Evolutionary conservation across 2,329 filamentous ascomycete genomes (phyloP).

Genomic region (Conoideocrella luteorostrata): DNA sequence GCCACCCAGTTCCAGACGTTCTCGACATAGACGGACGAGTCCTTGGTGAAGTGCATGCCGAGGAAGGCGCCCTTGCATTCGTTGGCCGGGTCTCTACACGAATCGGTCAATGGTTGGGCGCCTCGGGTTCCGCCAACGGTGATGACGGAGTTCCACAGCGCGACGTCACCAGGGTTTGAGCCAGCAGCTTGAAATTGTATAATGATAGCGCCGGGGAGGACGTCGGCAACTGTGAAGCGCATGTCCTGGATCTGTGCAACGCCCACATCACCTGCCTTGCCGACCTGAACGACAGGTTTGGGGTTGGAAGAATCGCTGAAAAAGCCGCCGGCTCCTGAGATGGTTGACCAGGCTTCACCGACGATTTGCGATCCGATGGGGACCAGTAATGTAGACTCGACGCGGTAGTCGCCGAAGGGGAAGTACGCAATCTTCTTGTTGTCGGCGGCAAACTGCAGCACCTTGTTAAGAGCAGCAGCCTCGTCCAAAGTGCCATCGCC

Average conservation of each 20-base stretch:
- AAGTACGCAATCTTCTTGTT: slow-evolving; percentile 22
- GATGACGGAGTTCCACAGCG: slow-evolving; percentile 40
- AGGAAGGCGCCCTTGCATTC: slow-evolving; percentile 41
- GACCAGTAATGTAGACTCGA: slow-evolving; percentile 20
- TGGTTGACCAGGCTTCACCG: slow-evolving; percentile 48
- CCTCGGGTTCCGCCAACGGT: slow-evolving; percentile 37
- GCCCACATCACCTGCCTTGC: slow-evolving; percentile 41
- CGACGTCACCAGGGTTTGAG: slow-evolving; percentile 39
- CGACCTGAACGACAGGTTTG: slow-evolving; percentile 43
- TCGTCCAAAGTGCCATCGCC: slow-evolving; percentile 35
- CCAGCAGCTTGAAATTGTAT: slow-evolving; percentile 34
- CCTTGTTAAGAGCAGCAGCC: slow-evolving; percentile 28
- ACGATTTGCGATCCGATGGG: slow-evolving; percentile 41
- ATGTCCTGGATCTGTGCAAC: slow-evolving; percentile 46
- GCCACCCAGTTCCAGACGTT: slow-evolving; percentile 33
- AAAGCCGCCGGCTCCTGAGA: slow-evolving; percentile 37
- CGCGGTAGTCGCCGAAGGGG: slow-evolving; percentile 21
- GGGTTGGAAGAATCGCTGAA: slow-evolving; percentile 41
- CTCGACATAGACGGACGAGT: slow-evolving; percentile 17
- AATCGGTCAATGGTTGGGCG: slow-evolving; percentile 29
- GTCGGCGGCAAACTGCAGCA: slow-evolving; percentile 30
- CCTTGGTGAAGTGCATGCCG: slow-evolving; percentile 40
- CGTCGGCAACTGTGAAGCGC: slow-evolving; percentile 42
- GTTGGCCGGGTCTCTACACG: slow-evolving; percentile 25
- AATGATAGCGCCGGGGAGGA: slow-evolving; percentile 32